Conservation (phyloP, 768 basidiomycete species). For the Leccinellum luteum region DNA sequence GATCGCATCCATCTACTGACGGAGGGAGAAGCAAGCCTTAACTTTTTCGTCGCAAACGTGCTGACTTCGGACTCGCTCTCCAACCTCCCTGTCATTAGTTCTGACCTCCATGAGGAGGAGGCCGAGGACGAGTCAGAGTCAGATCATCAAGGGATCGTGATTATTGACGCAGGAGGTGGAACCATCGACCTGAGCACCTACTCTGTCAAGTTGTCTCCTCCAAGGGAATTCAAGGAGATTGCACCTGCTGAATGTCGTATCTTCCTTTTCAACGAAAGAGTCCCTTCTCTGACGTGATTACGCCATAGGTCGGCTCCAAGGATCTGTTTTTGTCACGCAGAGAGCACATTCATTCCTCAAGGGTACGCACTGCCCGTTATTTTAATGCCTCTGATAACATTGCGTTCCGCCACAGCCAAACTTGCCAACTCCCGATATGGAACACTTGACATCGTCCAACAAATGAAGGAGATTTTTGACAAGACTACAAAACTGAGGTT, state of each 20-base stretch:
- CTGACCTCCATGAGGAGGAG: neutral
- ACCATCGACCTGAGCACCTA: conserved; percentile 40
- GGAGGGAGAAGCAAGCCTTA: conserved; percentile 27
- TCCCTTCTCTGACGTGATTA: neutral
- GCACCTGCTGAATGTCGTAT: conserved; percentile 30
- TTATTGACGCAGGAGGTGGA: conserved; percentile 46
- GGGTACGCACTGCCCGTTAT: conserved; percentile 15
- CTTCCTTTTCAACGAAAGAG: neutral
- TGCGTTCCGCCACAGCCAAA: conserved; percentile 17
- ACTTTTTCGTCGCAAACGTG: conserved; percentile 42
- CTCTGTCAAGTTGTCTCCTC: conserved; percentile 22
- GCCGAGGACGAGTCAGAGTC: neutral
- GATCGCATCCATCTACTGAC: conserved; percentile 26
- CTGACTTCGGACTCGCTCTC: conserved; percentile 33
- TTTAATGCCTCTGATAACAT: neutral
- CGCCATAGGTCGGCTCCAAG: conserved; percentile 38
- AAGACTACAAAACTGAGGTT: conserved; percentile 38
- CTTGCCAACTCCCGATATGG: conserved; percentile 30
- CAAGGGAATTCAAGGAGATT: conserved; percentile 33
- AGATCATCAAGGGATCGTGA: conserved; percentile 36
- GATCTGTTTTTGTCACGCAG: conserved; percentile 36
- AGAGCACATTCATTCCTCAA: conserved; percentile 27
- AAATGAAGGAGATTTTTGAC: conserved; percentile 37
- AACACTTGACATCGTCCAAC: conserved; percentile 27
- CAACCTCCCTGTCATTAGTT: neutral